Evolutionary conservation across 257 asterid genomes (phyloP).

Genomic region (Perilla frutescens): DNA sequence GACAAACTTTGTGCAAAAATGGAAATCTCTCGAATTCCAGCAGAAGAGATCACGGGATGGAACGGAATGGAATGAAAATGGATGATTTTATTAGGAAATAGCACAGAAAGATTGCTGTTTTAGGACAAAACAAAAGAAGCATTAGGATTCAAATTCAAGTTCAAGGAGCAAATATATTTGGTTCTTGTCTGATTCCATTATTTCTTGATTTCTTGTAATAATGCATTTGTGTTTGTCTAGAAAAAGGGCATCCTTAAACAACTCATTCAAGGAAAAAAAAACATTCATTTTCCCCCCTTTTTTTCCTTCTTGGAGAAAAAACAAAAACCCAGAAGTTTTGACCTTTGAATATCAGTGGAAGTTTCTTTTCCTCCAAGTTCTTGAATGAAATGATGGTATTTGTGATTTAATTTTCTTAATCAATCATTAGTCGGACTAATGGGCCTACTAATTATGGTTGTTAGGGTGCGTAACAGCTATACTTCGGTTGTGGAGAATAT

Average conservation of each 20-base stretch:
- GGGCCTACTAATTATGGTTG: constrained; percentile 34
- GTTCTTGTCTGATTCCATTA: not conserved
- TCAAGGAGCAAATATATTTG: not conserved
- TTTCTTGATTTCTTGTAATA: not conserved
- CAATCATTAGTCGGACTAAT: constrained; percentile 38
- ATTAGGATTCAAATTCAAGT: constrained; percentile 1
- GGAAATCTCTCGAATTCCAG: not conserved
- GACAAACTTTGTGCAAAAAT: not conserved
- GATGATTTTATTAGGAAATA: constrained; percentile 31
- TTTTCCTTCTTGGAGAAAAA: not conserved
- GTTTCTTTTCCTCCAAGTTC: constrained; percentile 38
- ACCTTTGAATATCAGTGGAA: constrained; percentile 28
- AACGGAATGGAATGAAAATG: not conserved
- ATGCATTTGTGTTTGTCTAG: constrained; percentile 8
- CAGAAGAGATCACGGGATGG: not conserved
- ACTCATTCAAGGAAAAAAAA: not conserved
- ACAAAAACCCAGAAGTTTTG: constrained; percentile 3
- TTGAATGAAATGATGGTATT: constrained; percentile 22
- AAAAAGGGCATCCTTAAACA: not conserved
- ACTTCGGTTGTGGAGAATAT: constrained; percentile 20
- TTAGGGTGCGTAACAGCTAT: constrained; percentile 39
- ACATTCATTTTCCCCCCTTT: too few relatives aligned
- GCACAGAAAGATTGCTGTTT: constrained; percentile 33
- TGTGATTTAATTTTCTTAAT: constrained; percentile 13
- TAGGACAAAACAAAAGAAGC: constrained; percentile 16